Evolutionary conservation across 495 filamentous ascomycete genomes (phyloP).

Genomic region (Penicillium maclennaniae): DNA sequence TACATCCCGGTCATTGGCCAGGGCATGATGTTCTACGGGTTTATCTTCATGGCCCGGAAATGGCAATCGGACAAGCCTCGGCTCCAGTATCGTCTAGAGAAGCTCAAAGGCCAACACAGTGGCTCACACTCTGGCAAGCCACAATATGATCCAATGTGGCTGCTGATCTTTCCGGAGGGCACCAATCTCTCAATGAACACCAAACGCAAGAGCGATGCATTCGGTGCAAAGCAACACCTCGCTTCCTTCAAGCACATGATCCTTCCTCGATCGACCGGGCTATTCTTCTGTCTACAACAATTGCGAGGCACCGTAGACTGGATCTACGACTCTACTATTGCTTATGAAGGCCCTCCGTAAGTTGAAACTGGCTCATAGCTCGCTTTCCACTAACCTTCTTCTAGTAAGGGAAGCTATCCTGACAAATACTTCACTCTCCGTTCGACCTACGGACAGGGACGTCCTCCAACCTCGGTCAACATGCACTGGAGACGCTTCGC

Average conservation of each 20-base stretch:
- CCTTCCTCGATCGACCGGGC: conserved; percentile 60
- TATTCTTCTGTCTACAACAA: conserved; percentile 62
- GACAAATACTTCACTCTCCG: conserved; percentile 65
- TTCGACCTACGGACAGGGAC: conserved; percentile 59
- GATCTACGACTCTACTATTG: conserved; percentile 67
- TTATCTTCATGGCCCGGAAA: conserved; percentile 67
- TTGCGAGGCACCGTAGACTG: conserved; percentile 57
- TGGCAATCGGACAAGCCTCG: conserved; percentile 61
- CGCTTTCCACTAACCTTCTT: conserved; percentile 6
- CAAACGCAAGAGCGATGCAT: conserved; percentile 49
- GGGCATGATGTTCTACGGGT: conserved; percentile 67
- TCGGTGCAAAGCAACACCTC: conserved; percentile 52
- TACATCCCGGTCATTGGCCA: conserved; percentile 60
- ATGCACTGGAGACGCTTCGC: conserved; percentile 66
- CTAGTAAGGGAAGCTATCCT: conserved; percentile 56
- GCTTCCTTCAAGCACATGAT: conserved; percentile 52
- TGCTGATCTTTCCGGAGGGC: conserved; percentile 67
- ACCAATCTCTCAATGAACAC: conserved; percentile 63
- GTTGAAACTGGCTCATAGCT: conserved; percentile 16
- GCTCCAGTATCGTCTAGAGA: conserved; percentile 55
- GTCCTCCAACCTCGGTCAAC: conserved; percentile 66
- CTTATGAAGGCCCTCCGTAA: conserved; percentile 66
- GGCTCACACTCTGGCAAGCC: conserved; percentile 48
- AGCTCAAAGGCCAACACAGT: conserved; percentile 50
- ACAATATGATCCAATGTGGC: conserved; percentile 65